Evolutionary conservation across 495 filamentous ascomycete genomes (phyloP).

Genomic region (Jackrogersella multiformis): DNA sequence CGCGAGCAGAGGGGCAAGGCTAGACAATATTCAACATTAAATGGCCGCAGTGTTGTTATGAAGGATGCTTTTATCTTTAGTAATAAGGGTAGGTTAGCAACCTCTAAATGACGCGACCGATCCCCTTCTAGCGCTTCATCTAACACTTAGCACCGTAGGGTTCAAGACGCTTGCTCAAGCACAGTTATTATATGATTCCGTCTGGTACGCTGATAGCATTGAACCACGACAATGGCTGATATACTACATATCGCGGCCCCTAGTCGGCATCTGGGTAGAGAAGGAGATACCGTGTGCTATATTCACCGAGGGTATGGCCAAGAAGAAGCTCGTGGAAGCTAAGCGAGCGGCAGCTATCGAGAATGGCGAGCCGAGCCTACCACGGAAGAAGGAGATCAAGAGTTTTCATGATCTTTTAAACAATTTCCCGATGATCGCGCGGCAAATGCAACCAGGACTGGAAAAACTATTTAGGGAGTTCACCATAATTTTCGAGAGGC

Average conservation of each 20-base stretch:
- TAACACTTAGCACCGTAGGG: conserved; percentile 60
- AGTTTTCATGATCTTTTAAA: conserved; percentile 91
- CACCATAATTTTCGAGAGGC: conserved; percentile 82
- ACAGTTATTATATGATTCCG: conserved; percentile 81
- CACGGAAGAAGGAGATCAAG: conserved; percentile 87
- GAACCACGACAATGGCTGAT: conserved; percentile 93
- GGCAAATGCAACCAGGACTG: conserved; percentile 93
- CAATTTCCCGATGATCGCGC: conserved; percentile 94
- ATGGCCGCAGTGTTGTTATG: conserved; percentile 91
- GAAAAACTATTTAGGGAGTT: conserved; percentile 93
- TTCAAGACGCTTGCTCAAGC: conserved; percentile 93
- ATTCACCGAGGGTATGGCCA: conserved; percentile 55
- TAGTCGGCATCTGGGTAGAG: conserved; percentile 84
- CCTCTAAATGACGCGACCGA: background rate
- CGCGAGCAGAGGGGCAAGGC: conserved; percentile 93
- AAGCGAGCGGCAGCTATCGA: conserved; percentile 47
- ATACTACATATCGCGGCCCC: conserved; percentile 94
- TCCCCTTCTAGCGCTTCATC: conserved; percentile 9
- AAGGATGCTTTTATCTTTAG: conserved; percentile 94
- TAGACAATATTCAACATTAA: conserved; percentile 89
- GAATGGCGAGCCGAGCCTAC: conserved; percentile 52
- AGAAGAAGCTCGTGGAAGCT: conserved; percentile 43
- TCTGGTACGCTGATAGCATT: conserved; percentile 86
- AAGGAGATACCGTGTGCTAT: conserved; percentile 70
- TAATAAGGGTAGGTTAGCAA: conserved; percentile 79